Percentiles rank a stretch among this genome's conserved stretches.
phyloP scores from a whole-genome alignment of 192 early-diverging fungal species.

The Coemansia sp. region DNA sequence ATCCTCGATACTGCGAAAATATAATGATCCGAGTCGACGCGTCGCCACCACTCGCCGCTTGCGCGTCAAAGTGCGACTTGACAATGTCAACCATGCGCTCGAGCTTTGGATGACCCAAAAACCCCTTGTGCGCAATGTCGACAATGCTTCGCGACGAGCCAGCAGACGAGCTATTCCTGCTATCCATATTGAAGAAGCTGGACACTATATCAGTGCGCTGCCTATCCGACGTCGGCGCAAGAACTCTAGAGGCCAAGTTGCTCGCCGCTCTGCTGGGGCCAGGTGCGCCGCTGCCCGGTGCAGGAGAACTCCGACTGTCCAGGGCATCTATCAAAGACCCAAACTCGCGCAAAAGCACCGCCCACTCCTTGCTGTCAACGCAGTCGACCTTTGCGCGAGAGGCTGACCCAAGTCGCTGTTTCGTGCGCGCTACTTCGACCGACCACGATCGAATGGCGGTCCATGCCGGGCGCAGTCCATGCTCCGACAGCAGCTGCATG shows the following conservation, averaged over 20 bases:
- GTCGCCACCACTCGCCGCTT: slow-evolving; percentile 20
- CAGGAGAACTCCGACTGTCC: slow-evolving; percentile 6
- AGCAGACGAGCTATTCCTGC: slow-evolving; percentile 4
- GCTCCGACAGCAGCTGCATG: slow-evolving; percentile 55
- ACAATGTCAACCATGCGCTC: slow-evolving; percentile 67
- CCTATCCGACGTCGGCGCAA: background rate
- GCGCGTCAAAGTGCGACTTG: slow-evolving; percentile 67
- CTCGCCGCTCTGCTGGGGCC: background rate
- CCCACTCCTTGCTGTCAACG: slow-evolving; percentile 51
- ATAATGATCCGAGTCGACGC: slow-evolving; percentile 73
- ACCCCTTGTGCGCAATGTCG: slow-evolving; percentile 25
- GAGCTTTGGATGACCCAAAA: slow-evolving; percentile 83
- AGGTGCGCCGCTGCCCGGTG: background rate
- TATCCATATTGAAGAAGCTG: slow-evolving; percentile 44
- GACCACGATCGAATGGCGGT: slow-evolving; percentile 36
- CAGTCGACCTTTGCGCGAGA: slow-evolving; percentile 52
- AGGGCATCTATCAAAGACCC: slow-evolving; percentile 28
- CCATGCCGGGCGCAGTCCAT: slow-evolving; percentile 52
- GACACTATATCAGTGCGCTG: slow-evolving; percentile 46
- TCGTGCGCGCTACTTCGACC: slow-evolving; percentile 33
- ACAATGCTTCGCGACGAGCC: slow-evolving; percentile 6
- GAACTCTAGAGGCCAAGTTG: background rate
- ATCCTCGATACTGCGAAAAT: slow-evolving; percentile 83
- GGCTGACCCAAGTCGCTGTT: slow-evolving; percentile 22
- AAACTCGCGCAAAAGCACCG: slow-evolving; percentile 26